phyloP scores from a whole-genome alignment of 768 basidiomycete genomes.

The Tricholoma sp. region DNA sequence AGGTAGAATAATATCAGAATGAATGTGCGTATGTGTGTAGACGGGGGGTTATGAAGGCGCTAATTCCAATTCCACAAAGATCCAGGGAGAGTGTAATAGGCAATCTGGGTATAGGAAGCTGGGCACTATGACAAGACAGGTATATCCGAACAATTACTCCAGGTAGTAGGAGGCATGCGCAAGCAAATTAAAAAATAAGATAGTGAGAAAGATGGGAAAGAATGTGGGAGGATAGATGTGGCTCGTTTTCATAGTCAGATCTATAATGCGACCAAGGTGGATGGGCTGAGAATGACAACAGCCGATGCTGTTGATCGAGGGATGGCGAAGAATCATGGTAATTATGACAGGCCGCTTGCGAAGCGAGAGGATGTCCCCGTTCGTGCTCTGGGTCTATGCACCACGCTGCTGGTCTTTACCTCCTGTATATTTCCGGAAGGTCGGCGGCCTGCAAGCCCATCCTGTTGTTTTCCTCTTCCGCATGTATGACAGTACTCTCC shows the following conservation, averaged over 20 bases:
- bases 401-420: slow-evolving; percentile 31
- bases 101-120: neutral
- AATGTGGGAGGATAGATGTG: slow-evolving; percentile 9
- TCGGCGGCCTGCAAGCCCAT: slow-evolving; percentile 1
- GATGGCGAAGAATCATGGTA: neutral
- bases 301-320: neutral
- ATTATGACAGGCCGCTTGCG: slow-evolving; percentile 41
- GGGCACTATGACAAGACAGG: neutral
- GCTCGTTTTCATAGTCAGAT: neutral
- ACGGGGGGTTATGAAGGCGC: neutral
- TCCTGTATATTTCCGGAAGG: slow-evolving; percentile 9
- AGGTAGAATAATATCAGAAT: neutral
- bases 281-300: too few species aligned
- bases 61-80: neutral
- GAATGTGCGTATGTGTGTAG: neutral
- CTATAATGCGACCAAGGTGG: slow-evolving; percentile 4
- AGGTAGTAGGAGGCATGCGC: slow-evolving; percentile 2
- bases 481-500: slow-evolving; percentile 53
- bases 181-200: slow-evolving; percentile 10
- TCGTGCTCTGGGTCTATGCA: slow-evolving; percentile 62
- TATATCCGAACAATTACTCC: slow-evolving; percentile 1
- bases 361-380: slow-evolving; percentile 66
- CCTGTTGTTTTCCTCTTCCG: slow-evolving; percentile 40
- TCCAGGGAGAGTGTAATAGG: neutral
- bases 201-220: slow-evolving; percentile 12